Conservation (phyloP, 2,329 filamentous ascomycete species). For the Venturia asperata region DNA sequence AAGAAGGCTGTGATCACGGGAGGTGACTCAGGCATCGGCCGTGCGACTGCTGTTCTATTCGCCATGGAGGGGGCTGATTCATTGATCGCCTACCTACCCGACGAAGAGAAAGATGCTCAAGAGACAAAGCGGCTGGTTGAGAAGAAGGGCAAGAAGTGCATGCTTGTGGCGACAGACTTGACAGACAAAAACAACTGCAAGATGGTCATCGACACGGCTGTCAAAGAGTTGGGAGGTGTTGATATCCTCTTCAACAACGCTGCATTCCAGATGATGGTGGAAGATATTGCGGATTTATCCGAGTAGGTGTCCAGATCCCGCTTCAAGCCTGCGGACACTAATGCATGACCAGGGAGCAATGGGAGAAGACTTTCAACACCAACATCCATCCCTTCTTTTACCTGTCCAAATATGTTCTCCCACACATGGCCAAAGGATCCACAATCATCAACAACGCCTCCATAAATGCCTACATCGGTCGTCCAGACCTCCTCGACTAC, state of each 20-base stretch:
- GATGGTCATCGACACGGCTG: conserved; percentile 58
- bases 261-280: conserved; percentile 66
- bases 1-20: conserved; percentile 75
- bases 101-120: conserved; percentile 69
- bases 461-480: conserved; percentile 75
- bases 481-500: conserved; percentile 49
- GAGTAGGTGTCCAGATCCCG: conserved; percentile 44
- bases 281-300: conserved; percentile 62
- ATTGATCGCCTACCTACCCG: conserved; percentile 65
- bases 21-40: conserved; percentile 72
- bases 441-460: conserved; percentile 82
- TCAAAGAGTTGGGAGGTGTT: conserved; percentile 59
- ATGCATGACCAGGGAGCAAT: conserved; percentile 55
- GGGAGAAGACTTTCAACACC: conserved; percentile 70
- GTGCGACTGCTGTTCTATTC: conserved; percentile 67
- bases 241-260: conserved; percentile 72
- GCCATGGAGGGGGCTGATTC: conserved; percentile 73
- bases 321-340: background rate
- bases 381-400: conserved; percentile 82
- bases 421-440: conserved; percentile 65
- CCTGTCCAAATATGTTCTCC: conserved; percentile 67
- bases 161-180: conserved; percentile 59
- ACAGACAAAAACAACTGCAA: conserved; percentile 60
- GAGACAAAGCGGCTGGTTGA: conserved; percentile 67
- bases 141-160: conserved; percentile 57